Base-by-base conservation (phyloP, 202 grass and related monocot genomes). In the Hordeum pubiflorum region DNA sequence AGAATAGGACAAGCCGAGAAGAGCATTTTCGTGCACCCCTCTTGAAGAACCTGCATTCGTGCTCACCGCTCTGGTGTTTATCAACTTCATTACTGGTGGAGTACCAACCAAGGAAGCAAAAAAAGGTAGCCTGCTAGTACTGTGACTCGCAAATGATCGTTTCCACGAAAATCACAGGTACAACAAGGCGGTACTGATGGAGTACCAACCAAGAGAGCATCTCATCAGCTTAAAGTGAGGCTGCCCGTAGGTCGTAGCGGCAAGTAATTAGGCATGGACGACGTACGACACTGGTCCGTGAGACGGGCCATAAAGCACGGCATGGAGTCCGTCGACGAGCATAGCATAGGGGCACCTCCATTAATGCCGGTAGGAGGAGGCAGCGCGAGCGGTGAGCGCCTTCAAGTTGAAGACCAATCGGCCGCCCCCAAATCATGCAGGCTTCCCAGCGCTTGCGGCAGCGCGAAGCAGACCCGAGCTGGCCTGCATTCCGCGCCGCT, bases 401-500 rank as follows among this genome's bases (percentile, higher is more conserved):
- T 60, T 81, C 43, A 85, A 78, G 59, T 62, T 62, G n/a, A 60
- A 14, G 63, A 26, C 57, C 46, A 6, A 17, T 17, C 46, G 5
- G 46, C 46, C 65, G 57, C 73, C 73, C 58, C 77, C 43, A 85
- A 78, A 83, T 73, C 74, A 87, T 79, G 37, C 62, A 4, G n/a
- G n/a, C 14, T 33, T 24, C 1, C 2, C 14, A 3, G 0, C 14
- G 20, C n/a, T 36, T 52, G 74, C 66, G 74, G 59, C 69, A 23
- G 68, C 50, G 37, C 33, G 59, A 62, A 78, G 58, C 70, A 56
- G 23, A 13, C 20, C 29, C 73, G 87, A 81, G 87, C 87, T 85
- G 82, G 82, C 82, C 72, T 8, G 78, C 87, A 81, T 89, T 81
- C 73, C 58, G 78, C 82, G 86, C 86, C 86, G 71, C 69, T 26